Evolutionary conservation across 2,329 filamentous ascomycete genomes (phyloP).

Genomic region (Blastomyces silverae): DNA sequence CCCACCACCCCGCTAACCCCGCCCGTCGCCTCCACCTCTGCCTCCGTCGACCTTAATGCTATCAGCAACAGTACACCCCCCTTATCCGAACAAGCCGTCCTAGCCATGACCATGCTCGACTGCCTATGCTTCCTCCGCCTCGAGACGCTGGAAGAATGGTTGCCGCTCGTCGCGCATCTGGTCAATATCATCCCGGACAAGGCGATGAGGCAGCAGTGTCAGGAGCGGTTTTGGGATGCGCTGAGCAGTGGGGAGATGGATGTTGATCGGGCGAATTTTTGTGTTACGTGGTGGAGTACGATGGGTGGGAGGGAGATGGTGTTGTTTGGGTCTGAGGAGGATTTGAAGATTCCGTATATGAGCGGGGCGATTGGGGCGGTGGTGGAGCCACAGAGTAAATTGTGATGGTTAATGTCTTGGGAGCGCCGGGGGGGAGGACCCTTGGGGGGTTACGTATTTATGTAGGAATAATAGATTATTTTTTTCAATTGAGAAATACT

Average conservation of each 20-base stretch:
- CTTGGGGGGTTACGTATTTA: not conserved
- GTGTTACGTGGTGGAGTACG: constrained; percentile 80
- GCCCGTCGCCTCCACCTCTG: constrained; percentile 21
- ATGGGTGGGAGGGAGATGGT: constrained; percentile 54
- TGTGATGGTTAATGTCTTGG: constrained; percentile 32
- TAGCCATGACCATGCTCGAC: constrained; percentile 72
- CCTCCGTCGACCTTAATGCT: constrained; percentile 30
- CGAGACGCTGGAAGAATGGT: constrained; percentile 69
- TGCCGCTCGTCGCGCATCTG: constrained; percentile 62
- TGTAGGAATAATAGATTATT: not conserved
- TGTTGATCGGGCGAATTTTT: constrained; percentile 69
- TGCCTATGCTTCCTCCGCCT: constrained; percentile 67
- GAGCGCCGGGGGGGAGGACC: not conserved
- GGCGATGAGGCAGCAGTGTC: constrained; percentile 57
- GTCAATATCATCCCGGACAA: constrained; percentile 59
- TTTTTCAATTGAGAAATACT: not conserved
- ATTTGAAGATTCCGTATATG: constrained; percentile 44
- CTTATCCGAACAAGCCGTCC: constrained; percentile 70
- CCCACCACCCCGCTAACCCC: constrained; percentile 43
- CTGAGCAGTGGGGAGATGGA: constrained; percentile 80
- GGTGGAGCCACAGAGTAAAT: constrained; percentile 41
- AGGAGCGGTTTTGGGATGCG: constrained; percentile 70
- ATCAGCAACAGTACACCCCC: constrained; percentile 23
- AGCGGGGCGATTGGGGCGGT: constrained; percentile 47
- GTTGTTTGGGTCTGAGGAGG: constrained; percentile 39